Conservation (phyloP, 441 rosid genomes). For the Geranium incanum region DNA sequence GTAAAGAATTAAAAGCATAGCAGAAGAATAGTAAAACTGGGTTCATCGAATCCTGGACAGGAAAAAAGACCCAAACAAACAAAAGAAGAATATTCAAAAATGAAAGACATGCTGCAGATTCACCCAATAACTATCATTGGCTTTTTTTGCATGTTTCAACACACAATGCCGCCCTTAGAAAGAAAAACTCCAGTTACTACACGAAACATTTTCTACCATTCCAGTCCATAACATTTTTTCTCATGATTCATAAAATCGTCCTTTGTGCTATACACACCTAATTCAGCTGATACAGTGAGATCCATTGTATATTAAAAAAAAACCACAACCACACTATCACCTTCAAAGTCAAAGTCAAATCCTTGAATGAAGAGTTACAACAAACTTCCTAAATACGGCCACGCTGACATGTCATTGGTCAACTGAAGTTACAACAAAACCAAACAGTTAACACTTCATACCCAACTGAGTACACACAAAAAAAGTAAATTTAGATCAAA, state of each 20-base stretch:
- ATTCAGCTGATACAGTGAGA: background rate
- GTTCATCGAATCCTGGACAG: background rate
- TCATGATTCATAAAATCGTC: background rate
- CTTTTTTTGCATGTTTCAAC: background rate
- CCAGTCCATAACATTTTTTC: background rate
- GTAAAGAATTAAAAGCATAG: background rate
- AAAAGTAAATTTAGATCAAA: too few species aligned
- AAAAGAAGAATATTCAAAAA: background rate
- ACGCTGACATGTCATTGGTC: background rate
- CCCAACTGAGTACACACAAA: too few species aligned
- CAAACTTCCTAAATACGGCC: background rate
- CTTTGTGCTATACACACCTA: background rate
- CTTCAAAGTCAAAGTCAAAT: background rate
- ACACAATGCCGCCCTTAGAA: background rate
- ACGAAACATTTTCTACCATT: background rate
- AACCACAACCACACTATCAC: background rate
- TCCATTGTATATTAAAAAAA: too few species aligned
- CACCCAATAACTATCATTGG: background rate
- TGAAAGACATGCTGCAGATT: background rate
- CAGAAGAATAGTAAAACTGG: background rate
- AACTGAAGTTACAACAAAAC: too few species aligned
- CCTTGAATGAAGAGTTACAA: background rate
- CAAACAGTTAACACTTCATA: background rate
- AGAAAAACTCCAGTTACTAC: background rate
- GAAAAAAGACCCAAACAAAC: background rate